Evolutionary conservation across 495 filamentous ascomycete species (phyloP).

Genomic region (Cetradonia linearis): DNA sequence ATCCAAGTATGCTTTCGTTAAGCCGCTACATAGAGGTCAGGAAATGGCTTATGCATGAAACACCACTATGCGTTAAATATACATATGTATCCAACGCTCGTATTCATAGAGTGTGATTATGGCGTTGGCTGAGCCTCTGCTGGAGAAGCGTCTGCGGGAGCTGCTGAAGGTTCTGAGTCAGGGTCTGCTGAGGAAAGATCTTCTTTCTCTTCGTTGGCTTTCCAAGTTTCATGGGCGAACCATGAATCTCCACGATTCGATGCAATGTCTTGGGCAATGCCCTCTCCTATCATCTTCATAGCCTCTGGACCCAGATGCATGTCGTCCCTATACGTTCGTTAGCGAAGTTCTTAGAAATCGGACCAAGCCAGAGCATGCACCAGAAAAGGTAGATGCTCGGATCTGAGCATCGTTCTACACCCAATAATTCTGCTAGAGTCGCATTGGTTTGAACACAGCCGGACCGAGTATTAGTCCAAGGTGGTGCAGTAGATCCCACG

Average conservation of each 20-base stretch:
- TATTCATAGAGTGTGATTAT: neutral
- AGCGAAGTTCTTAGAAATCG: conserved; percentile 11
- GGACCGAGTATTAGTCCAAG: conserved; percentile 31
- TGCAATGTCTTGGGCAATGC: conserved; percentile 38
- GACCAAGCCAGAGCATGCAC: conserved; percentile 27
- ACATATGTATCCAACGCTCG: neutral
- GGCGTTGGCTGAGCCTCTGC: neutral
- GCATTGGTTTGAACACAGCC: conserved; percentile 15
- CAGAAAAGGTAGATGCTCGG: conserved; percentile 45
- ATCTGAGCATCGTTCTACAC: conserved; percentile 29
- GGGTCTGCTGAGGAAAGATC: neutral
- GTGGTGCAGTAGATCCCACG: conserved; percentile 30
- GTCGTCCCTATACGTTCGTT: conserved; percentile 36
- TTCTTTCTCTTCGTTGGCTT: conserved; percentile 1
- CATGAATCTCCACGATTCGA: conserved; percentile 27
- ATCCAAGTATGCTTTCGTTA: conserved; percentile 6
- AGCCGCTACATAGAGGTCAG: neutral
- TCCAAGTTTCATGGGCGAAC: conserved; percentile 18
- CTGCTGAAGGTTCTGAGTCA: neutral
- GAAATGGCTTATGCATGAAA: neutral
- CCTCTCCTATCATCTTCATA: conserved; percentile 40
- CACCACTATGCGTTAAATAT: neutral
- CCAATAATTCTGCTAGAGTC: neutral
- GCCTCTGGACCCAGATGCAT: conserved; percentile 42
- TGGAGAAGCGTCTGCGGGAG: neutral